Conservation (phyloP, 495 filamentous ascomycete species). For the Xylaria flabelliformis region DNA sequence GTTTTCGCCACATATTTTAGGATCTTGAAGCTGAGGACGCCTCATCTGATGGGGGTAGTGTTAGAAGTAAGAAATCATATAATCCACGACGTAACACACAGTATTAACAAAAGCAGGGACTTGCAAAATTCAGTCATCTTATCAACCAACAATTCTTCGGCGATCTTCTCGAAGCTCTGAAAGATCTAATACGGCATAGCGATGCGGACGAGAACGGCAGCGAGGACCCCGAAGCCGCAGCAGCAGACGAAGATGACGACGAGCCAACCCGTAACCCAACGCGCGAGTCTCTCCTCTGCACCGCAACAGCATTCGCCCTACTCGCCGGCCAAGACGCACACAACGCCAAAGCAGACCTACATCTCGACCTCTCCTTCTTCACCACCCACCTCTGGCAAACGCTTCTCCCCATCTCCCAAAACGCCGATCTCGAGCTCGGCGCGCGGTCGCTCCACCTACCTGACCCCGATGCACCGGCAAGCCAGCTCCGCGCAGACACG, state of each 20-base stretch:
- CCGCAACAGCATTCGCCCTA: conserved; percentile 91
- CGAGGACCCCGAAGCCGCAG: conserved; percentile 48
- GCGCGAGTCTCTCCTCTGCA: conserved; percentile 90
- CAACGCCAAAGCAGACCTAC: conserved; percentile 63
- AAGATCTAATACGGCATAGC: conserved; percentile 82
- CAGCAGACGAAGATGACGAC: conserved; percentile 48
- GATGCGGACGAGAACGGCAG: conserved; percentile 47
- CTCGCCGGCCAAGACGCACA: conserved; percentile 89
- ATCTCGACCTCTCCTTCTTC: conserved; percentile 94
- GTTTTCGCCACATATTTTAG: conserved; percentile 96
- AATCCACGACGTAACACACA: background rate
- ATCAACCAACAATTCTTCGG: conserved; percentile 99
- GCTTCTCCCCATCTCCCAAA: conserved; percentile 75
- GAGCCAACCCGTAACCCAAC: conserved; percentile 66
- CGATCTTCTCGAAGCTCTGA: conserved; percentile 89
- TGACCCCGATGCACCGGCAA: conserved; percentile 65
- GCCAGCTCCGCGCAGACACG: conserved; percentile 32
- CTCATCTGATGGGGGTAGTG: conserved; percentile 89
- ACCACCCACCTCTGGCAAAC: conserved; percentile 88
- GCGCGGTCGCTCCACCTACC: conserved; percentile 79
- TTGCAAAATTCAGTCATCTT: conserved; percentile 88
- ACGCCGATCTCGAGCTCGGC: conserved; percentile 85
- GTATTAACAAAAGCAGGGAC: conserved; percentile 62
- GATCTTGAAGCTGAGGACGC: conserved; percentile 81
- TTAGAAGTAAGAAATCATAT: conserved; percentile 28